These are phyloP conservation scores for Coemansia sp. DNA, from an alignment of 192 early-diverging fungal species.

Conservation along the genomic window DNA sequence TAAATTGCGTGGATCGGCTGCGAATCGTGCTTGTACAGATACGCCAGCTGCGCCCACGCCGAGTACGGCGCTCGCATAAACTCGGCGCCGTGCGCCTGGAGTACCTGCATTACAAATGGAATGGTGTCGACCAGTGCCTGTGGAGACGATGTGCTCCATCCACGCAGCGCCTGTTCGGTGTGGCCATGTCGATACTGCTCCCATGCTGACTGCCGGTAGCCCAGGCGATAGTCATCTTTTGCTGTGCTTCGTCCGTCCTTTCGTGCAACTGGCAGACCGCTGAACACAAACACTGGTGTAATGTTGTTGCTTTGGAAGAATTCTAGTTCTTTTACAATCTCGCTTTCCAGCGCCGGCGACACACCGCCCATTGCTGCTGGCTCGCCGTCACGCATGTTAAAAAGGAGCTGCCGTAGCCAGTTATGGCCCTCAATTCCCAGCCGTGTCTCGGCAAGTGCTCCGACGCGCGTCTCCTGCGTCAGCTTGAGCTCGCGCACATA, in stretches of 20 bases:
- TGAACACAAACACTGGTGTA: slow-evolving; percentile 76
- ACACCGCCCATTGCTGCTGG: slow-evolving; percentile 65
- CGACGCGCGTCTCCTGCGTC: slow-evolving; percentile 56
- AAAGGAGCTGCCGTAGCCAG: slow-evolving; percentile 71
- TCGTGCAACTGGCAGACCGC: slow-evolving; percentile 65
- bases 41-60: slow-evolving; percentile 74
- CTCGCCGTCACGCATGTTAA: slow-evolving; percentile 56
- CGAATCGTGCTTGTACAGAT: slow-evolving; percentile 65
- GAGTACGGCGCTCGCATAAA: slow-evolving; percentile 79
- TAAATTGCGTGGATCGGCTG: slow-evolving; percentile 70
- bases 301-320: slow-evolving; percentile 57
- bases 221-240: slow-evolving; percentile 61
- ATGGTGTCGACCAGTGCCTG: slow-evolving; percentile 62
- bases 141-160: slow-evolving; percentile 55
- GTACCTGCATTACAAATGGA: slow-evolving; percentile 65
- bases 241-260: slow-evolving; percentile 65
- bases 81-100: slow-evolving; percentile 64
- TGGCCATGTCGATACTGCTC: slow-evolving; percentile 62
- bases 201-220: slow-evolving; percentile 65
- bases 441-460: slow-evolving; percentile 60
- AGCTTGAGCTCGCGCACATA: slow-evolving; percentile 58
- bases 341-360: slow-evolving; percentile 57
- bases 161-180: slow-evolving; percentile 57
- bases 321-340: slow-evolving; percentile 65
- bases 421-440: slow-evolving; percentile 78